Evolutionary conservation across 257 asterid genomes (phyloP).

Genomic region (Datura wrightii): DNA sequence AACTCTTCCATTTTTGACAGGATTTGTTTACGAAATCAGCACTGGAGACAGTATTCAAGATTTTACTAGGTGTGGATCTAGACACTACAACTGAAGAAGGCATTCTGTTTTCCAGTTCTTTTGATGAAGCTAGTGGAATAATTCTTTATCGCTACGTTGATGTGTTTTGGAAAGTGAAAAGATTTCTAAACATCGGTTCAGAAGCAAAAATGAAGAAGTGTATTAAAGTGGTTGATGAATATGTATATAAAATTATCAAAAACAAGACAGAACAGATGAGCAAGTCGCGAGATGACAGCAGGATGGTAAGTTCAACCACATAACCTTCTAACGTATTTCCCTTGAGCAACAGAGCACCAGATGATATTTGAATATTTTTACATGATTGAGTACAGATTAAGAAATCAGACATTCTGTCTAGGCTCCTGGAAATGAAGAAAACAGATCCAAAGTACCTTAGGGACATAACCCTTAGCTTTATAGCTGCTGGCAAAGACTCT

Average conservation of each 20-base stretch:
- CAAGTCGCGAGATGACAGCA: conserved; percentile 38
- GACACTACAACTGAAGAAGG: conserved; percentile 64
- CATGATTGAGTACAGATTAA: conserved; percentile 43
- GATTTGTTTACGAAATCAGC: conserved; percentile 61
- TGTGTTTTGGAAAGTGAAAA: conserved; percentile 56
- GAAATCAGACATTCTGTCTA: conserved; percentile 62
- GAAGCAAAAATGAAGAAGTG: conserved; percentile 56
- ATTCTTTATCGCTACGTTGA: conserved; percentile 59
- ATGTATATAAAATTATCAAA: conserved; percentile 55
- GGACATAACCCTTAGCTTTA: conserved; percentile 62
- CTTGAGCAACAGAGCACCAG: background rate
- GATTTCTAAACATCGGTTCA: conserved; percentile 47
- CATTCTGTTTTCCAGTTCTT: conserved; percentile 46
- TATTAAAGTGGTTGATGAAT: conserved; percentile 52
- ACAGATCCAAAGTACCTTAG: conserved; percentile 54
- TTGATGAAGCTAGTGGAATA: conserved; percentile 62
- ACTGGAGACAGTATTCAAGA: conserved; percentile 58
- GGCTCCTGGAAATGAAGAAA: conserved; percentile 49
- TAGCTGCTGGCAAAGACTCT: conserved; percentile 68
- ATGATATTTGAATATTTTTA: conserved; percentile 11
- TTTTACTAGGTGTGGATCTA: conserved; percentile 59
- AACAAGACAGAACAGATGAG: conserved; percentile 48
- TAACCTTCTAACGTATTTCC: background rate
- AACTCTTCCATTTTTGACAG: conserved; percentile 37
- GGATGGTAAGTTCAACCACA: conserved; percentile 39